These are phyloP conservation scores for Carex littledalei DNA, from an alignment of 176 grass and related monocot genomes.

Conservation along the genomic window DNA sequence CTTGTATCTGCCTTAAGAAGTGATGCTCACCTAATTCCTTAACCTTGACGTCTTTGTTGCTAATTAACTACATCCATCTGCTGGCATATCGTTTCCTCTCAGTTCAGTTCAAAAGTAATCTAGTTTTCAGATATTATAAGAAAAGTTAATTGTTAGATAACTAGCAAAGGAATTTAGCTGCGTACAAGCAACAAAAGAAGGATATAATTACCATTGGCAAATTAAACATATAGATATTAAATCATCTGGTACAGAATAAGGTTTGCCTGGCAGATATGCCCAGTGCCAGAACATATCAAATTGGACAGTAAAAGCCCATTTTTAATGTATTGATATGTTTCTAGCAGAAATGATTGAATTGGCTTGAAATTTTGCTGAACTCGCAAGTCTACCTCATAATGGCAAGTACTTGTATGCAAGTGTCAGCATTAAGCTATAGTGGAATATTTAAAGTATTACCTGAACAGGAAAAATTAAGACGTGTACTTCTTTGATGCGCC, in stretches of 20 bases:
- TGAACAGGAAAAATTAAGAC: not conserved
- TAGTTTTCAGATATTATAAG: not conserved
- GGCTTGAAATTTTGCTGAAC: not conserved
- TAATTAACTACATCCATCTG: not conserved
- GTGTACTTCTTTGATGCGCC: not conserved
- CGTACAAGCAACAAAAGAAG: not conserved
- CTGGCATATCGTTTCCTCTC: not conserved
- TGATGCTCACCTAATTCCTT: too few species aligned
- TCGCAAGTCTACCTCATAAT: not conserved
- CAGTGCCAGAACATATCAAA: not conserved
- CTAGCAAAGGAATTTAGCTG: not conserved
- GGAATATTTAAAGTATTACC: not conserved
- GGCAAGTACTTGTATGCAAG: not conserved
- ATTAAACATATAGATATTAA: not conserved
- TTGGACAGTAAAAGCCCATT: not conserved
- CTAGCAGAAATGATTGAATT: not conserved
- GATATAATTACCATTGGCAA: not conserved
- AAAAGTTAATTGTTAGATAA: not conserved
- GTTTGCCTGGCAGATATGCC: not conserved
- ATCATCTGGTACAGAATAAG: not conserved
- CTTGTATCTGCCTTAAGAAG: not conserved
- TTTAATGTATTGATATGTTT: not conserved
- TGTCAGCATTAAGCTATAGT: not conserved
- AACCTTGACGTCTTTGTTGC: too few species aligned
- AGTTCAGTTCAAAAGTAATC: not conserved